Evolutionary conservation across 139 green algal genomes (phyloP), one percentile per base, ranked within the genome.

Genomic region (Volvox africanus): DNA sequence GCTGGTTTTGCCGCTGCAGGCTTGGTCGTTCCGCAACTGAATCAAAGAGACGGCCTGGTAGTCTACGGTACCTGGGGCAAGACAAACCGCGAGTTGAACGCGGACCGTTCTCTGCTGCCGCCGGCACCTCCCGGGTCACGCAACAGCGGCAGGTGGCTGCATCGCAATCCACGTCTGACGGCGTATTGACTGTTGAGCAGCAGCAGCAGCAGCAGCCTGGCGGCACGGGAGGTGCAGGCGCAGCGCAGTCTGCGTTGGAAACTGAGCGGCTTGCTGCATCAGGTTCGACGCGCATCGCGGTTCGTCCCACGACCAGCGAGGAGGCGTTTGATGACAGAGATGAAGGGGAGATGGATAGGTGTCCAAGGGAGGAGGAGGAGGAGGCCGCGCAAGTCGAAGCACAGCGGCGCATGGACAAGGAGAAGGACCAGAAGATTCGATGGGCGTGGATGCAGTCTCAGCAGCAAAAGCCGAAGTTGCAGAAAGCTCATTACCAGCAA

Each of bases 281-380:
- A 32, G 26, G 18, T 19, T 32, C 18, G 26, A 6, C 6, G 26
- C 26, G 28, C 26, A 32, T 2, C 73, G 73, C 18, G 73, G 28
- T 32, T n/a, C 28, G 28, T 33, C 2, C 19, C 26, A 9, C 28
- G 73, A n/a, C 73, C 16, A 36, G 73, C 24, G 73, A 36, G 18
- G 78, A 65, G 36, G 78, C 44, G 44, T 55, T 55, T 55, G 44
- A 68, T 62, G 78, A 65, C 12, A 44, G 32, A 22, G 78, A 84
- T 17, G 78, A 35, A 44, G 78, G 20, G 17, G 78, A 84, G 78
- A 24, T 35, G 36, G 61, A 73, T 26, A 19, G 30, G 1, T 88
- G 82, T 37, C 82, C 82, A 2, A 65, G 82, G 1, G 82, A 88
- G 82, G 62, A 88, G 65, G 82, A 88, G 9, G 82, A 88, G 61